Base-by-base conservation (phyloP, 345 rosid species). In the Turnera subulata region DNA sequence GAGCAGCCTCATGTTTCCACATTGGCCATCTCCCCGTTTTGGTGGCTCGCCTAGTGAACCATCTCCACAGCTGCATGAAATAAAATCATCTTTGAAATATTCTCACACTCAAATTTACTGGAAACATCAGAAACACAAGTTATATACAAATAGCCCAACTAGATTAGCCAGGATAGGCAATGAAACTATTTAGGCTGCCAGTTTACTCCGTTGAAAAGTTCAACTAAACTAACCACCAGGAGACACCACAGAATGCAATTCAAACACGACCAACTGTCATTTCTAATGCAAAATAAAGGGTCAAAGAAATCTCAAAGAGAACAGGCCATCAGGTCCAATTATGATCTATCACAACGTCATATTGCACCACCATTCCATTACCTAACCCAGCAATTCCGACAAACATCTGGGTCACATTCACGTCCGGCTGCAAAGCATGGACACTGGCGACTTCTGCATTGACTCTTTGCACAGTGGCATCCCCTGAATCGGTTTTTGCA, bases 341-440 rank as follows among this genome's bases (percentile, higher is more conserved):
- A 35, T 35, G 39, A 35, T 35, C 39, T 35, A 11, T 35, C 39
- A 35, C n/a, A n/a, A n/a, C n/a, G n/a, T n/a, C 35, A 29, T 29
- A 29, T 3, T 29, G 4, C 35, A 29, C 5, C 4, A 29, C 8
- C 35, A 29, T 29, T 29, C 35, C 35, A 29, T 29, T 8, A 92
- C 98, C 98, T 76, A 55, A 82, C 77, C 84, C 72, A 75, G 75
- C 99, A 93, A 61, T 63, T 93, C 61, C 96, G 80, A 77, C 97
- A 93, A 73, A 93, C 97, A 78, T 93, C 99, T 6, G 99, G 99
- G 73, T 93, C 99, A 67, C 99, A 93, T 81, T 93, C 99, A 49
- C 97, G 89, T 13, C 90, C 97, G 62, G 97, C 99, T 61, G 97
- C 99, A 83, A 89, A 93, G 75, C 99, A 93, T 13, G 99, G 99